These are phyloP conservation scores for Magnolia changhungtana DNA, from an alignment of 164 flowering plant species.

Conservation along the genomic window DNA sequence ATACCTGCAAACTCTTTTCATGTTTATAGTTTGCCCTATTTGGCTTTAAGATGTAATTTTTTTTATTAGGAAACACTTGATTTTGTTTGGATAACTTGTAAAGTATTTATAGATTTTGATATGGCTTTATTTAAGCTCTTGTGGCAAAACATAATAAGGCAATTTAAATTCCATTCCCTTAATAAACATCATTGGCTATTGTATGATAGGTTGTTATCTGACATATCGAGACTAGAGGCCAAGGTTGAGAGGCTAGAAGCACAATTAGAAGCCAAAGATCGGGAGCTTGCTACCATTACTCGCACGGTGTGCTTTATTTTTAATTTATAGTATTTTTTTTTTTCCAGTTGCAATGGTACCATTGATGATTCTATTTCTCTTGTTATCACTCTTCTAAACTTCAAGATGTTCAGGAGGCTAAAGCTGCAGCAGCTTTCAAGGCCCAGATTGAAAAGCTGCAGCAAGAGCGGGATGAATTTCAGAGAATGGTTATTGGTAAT, in stretches of 20 bases:
- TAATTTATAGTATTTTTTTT: not conserved
- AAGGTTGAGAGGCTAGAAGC: constrained; percentile 95
- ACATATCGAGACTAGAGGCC: constrained; percentile 91
- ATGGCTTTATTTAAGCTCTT: not conserved
- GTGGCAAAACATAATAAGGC: not conserved
- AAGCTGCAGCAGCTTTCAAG: constrained; percentile 78
- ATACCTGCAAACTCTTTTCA: too few relatives aligned
- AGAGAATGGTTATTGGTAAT: constrained; percentile 96
- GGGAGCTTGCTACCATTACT: constrained; percentile 92
- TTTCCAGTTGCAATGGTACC: not conserved
- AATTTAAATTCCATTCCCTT: constrained; percentile 2
- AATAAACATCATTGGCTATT: constrained; percentile 1
- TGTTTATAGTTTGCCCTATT: too few relatives aligned
- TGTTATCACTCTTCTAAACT: constrained; percentile 1
- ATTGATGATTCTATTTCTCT: not conserved
- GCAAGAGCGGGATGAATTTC: constrained; percentile 95
- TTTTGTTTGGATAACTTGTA: too few relatives aligned
- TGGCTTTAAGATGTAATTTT: too few relatives aligned
- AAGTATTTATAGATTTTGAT: not conserved
- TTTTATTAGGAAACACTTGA: too few relatives aligned
- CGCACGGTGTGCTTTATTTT: constrained; percentile 48
- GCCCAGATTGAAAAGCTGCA: constrained; percentile 93
- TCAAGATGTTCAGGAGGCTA: constrained; percentile 70
- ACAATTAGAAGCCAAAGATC: constrained; percentile 77
- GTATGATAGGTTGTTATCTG: constrained; percentile 61